phyloP scores from a whole-genome alignment of 225 moss, liverwort and hornwort species.

The Antitrichia curtipendula region DNA sequence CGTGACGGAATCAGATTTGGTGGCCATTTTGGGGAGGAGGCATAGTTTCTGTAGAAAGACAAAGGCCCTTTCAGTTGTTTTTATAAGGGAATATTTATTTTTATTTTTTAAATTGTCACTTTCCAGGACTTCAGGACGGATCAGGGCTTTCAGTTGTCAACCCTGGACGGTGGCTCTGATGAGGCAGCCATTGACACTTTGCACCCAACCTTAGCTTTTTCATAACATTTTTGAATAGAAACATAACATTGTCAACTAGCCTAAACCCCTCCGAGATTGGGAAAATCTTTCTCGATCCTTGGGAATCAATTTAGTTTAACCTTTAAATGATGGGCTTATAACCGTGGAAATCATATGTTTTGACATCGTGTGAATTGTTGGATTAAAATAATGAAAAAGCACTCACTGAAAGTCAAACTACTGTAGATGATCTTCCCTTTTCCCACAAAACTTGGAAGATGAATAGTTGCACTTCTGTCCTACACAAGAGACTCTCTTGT shows the following conservation, averaged over 20 bases:
- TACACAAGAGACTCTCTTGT: no score
- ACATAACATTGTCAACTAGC: not conserved
- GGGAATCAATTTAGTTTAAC: not conserved
- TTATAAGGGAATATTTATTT: no score
- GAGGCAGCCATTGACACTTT: not conserved
- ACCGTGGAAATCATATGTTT: no score
- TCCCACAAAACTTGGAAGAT: no score
- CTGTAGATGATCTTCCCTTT: no score
- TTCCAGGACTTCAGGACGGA: not conserved
- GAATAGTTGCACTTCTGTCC: no score
- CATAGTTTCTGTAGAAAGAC: no score
- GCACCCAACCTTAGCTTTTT: no score
- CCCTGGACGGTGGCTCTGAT: not conserved
- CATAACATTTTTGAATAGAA: not conserved
- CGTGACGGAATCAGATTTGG: not conserved
- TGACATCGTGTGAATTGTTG: no score
- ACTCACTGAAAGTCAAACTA: no score
- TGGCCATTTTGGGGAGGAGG: not conserved
- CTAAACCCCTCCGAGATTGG: not conserved
- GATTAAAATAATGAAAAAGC: no score
- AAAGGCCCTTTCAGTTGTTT: not conserved
- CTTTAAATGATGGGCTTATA: no score
- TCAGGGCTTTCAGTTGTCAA: not conserved
- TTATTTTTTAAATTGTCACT: not conserved
- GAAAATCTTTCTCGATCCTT: accelerated